These are phyloP conservation scores for Daldinia grandis DNA, from an alignment of 495 filamentous ascomycete genomes.

Conservation along the genomic window DNA sequence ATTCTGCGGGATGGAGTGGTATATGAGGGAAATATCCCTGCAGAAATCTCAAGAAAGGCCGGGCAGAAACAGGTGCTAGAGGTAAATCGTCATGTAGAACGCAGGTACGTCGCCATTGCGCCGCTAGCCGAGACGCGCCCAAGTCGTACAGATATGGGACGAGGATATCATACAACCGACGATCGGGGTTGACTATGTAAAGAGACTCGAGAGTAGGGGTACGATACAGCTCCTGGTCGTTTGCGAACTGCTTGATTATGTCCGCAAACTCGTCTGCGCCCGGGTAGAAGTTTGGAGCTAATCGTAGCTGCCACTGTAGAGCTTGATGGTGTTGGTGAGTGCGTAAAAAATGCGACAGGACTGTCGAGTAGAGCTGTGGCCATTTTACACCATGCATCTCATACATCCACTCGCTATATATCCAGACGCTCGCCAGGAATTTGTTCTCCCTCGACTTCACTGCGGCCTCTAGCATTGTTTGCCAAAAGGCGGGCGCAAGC, in stretches of 20 bases:
- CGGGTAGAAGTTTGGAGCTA: slow-evolving; percentile 49
- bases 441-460: slow-evolving; percentile 46
- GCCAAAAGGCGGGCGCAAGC: slow-evolving; percentile 64
- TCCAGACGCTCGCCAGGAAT: slow-evolving; percentile 59
- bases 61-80: slow-evolving; percentile 25
- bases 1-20: slow-evolving; percentile 28
- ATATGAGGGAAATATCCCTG: slow-evolving; percentile 44
- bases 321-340: slow-evolving; percentile 44
- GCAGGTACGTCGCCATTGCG: slow-evolving; percentile 64
- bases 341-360: slow-evolving; percentile 48
- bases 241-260: slow-evolving; percentile 48
- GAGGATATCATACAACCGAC: slow-evolving; percentile 67
- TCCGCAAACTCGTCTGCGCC: slow-evolving; percentile 41
- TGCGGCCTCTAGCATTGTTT: slow-evolving; percentile 60
- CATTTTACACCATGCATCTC: slow-evolving; percentile 58
- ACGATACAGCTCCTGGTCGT: slow-evolving; percentile 37
- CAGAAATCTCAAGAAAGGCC: slow-evolving; percentile 50
- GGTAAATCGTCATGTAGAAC: slow-evolving; percentile 47
- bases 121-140: slow-evolving; percentile 59
- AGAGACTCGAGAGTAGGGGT: slow-evolving; percentile 50
- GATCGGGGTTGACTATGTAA: slow-evolving; percentile 61
- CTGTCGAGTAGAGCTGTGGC: slow-evolving; percentile 51
- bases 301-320: slow-evolving; percentile 48
- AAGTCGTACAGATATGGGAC: slow-evolving; percentile 64
- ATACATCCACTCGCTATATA: slow-evolving; percentile 65